These are phyloP conservation scores for Sarocladiaceae sp. DNA, from an alignment of 2,329 filamentous ascomycete species.

Conservation along the genomic window DNA sequence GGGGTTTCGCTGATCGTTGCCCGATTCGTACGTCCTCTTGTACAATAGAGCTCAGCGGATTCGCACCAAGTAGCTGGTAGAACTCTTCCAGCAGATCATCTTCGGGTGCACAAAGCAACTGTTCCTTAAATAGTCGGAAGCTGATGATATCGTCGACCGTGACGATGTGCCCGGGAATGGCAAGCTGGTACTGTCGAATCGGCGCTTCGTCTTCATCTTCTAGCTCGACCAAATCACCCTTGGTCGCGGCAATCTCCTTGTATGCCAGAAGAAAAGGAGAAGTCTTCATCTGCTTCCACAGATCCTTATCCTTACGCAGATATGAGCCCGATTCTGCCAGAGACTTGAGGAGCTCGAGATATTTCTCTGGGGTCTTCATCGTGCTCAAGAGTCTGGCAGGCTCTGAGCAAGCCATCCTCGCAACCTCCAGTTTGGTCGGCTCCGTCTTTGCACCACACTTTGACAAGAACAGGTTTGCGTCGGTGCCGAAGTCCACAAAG, in stretches of 20 bases:
- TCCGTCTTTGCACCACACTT: slow-evolving; percentile 88
- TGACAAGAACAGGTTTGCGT: slow-evolving; percentile 83
- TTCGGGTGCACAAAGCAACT: slow-evolving; percentile 79
- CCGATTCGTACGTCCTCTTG: slow-evolving; percentile 73
- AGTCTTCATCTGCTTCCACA: slow-evolving; percentile 69
- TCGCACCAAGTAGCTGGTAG: slow-evolving; percentile 74
- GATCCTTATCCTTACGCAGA: slow-evolving; percentile 70
- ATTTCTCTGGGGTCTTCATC: slow-evolving; percentile 77
- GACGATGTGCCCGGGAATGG: slow-evolving; percentile 64
- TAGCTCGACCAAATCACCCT: slow-evolving; percentile 42
- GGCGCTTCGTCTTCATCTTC: slow-evolving; percentile 59
- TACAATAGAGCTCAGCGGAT: slow-evolving; percentile 68
- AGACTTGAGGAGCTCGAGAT: slow-evolving; percentile 73
- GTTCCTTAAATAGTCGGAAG: slow-evolving; percentile 81
- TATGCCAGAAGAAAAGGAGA: slow-evolving; percentile 78
- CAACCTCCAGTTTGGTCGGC: slow-evolving; percentile 81
- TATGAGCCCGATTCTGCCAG: slow-evolving; percentile 65
- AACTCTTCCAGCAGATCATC: slow-evolving; percentile 83
- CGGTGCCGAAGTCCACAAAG: slow-evolving; percentile 86
- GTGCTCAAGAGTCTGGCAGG: slow-evolving; percentile 75
- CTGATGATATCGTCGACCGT: slow-evolving; percentile 84
- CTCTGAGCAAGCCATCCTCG: slow-evolving; percentile 73
- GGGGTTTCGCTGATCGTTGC: slow-evolving; percentile 57
- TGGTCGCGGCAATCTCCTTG: slow-evolving; percentile 55
- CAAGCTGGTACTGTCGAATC: slow-evolving; percentile 74